These are phyloP conservation scores for Papiliotrema nemorosa DNA, from an alignment of 1,284 basidiomycete genomes.

Conservation along the genomic window DNA sequence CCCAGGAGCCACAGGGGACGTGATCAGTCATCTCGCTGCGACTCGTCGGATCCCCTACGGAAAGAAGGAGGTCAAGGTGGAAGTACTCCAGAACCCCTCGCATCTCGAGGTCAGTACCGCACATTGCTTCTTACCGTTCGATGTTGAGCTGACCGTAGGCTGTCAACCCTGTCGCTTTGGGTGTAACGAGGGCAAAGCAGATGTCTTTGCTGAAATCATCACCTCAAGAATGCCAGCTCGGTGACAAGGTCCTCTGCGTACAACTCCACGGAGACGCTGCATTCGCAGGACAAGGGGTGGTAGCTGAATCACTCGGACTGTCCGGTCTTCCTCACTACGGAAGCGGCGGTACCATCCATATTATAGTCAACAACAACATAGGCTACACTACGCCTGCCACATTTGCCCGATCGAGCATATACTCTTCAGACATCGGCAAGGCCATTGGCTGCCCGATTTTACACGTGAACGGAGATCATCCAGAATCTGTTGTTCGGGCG, in stretches of 20 bases:
- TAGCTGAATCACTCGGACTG: slow-evolving; percentile 80
- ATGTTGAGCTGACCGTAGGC: slow-evolving; percentile 54
- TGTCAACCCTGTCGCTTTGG: slow-evolving; percentile 76
- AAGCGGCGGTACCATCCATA: slow-evolving; percentile 78
- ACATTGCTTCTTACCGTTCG: background rate
- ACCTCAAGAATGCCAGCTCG: slow-evolving; percentile 66
- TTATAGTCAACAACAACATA: slow-evolving; percentile 82
- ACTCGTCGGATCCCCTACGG: slow-evolving; percentile 52
- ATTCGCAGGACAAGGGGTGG: slow-evolving; percentile 81
- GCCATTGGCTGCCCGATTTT: slow-evolving; percentile 82
- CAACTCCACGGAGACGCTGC: slow-evolving; percentile 87
- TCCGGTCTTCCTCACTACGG: slow-evolving; percentile 84
- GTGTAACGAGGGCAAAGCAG: slow-evolving; percentile 88
- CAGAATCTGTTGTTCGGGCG: slow-evolving; percentile 77
- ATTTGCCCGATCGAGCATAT: slow-evolving; percentile 73
- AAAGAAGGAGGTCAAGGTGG: slow-evolving; percentile 59
- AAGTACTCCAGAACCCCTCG: slow-evolving; percentile 80
- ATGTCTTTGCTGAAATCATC: slow-evolving; percentile 68
- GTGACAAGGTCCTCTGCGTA: slow-evolving; percentile 79
- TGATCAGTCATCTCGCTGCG: slow-evolving; percentile 73
- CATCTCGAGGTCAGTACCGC: slow-evolving; percentile 61
- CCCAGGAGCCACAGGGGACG: slow-evolving; percentile 71
- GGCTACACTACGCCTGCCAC: slow-evolving; percentile 85
- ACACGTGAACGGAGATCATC: slow-evolving; percentile 88
- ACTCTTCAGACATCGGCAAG: slow-evolving; percentile 82